These are phyloP conservation scores for Leishmania tarentolae DNA, from an alignment of 208 protist genomes.

Conservation along the genomic window DNA sequence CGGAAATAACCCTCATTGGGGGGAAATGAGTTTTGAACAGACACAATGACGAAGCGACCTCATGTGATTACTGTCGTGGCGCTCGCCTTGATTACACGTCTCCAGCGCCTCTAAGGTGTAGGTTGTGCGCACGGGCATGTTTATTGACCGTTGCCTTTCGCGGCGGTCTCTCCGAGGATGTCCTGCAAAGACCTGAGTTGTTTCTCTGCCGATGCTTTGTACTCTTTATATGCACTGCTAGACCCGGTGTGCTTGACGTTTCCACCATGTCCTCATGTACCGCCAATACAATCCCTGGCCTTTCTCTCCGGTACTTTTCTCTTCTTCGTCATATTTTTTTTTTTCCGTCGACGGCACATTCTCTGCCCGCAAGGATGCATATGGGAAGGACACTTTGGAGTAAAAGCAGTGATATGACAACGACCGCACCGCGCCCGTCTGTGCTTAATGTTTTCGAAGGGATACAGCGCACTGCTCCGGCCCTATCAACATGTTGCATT, in stretches of 20 bases:
- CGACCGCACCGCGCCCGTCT: no score
- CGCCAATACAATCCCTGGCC: neutral
- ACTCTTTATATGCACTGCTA: neutral
- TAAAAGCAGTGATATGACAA: neutral
- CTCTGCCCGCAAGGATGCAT: neutral
- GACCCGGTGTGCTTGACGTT: neutral
- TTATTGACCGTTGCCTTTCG: neutral
- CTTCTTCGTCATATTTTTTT: no score
- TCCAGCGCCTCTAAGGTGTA: neutral
- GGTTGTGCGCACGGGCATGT: neutral
- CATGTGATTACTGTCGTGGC: neutral
- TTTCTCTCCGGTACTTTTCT: neutral
- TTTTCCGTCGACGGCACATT: neutral
- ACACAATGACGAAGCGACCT: neutral
- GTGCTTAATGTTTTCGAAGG: constrained; percentile 15
- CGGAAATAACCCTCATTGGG: neutral
- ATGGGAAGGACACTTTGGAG: neutral
- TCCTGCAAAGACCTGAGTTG: neutral
- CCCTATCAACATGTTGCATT: constrained; percentile 37
- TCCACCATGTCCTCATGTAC: neutral
- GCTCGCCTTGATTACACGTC: neutral
- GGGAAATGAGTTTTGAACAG: neutral
- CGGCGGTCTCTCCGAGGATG: neutral
- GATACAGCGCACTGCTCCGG: constrained; percentile 12
- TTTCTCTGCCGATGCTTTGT: neutral